Evolutionary conservation across 2,329 filamentous ascomycete species (phyloP).

Genomic region (Knufia petricola): DNA sequence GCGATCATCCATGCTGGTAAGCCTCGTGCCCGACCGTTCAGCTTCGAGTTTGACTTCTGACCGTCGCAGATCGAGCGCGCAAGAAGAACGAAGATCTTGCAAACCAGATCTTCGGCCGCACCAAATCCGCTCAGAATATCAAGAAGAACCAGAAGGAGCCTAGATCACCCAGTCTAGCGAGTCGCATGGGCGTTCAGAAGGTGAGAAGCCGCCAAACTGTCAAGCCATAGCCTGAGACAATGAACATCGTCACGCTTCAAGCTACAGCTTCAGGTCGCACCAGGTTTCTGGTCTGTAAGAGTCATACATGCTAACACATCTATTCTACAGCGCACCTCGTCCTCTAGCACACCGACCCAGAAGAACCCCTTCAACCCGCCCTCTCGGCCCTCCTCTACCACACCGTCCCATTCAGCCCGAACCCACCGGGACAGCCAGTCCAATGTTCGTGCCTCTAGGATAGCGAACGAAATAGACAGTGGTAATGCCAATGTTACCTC

Average conservation of each 20-base stretch:
- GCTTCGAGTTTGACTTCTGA: background rate
- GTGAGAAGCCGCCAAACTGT: constrained; percentile 26
- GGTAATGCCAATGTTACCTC: constrained; percentile 27
- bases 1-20: constrained; percentile 8
- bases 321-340: constrained; percentile 28
- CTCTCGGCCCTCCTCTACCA: constrained; percentile 24
- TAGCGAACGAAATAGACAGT: constrained; percentile 21
- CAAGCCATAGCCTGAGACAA: too few relatives aligned
- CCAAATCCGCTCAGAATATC: constrained; percentile 38
- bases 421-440: constrained; percentile 22
- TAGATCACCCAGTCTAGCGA: constrained; percentile 43
- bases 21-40: background rate
- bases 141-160: constrained; percentile 32
- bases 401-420: constrained; percentile 11
- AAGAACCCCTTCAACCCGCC: constrained; percentile 16
- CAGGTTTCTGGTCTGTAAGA: background rate
- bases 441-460: constrained; percentile 26
- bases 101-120: constrained; percentile 49
- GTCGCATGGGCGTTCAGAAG: constrained; percentile 51
- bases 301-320: constrained; percentile 10
- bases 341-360: constrained; percentile 18
- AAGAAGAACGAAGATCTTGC: constrained; percentile 49
- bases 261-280: too few relatives aligned
- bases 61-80: constrained; percentile 40
- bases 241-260: too few relatives aligned